Conservation (phyloP, 139 green algal genomes). For the Coccomyxa sp. region DNA sequence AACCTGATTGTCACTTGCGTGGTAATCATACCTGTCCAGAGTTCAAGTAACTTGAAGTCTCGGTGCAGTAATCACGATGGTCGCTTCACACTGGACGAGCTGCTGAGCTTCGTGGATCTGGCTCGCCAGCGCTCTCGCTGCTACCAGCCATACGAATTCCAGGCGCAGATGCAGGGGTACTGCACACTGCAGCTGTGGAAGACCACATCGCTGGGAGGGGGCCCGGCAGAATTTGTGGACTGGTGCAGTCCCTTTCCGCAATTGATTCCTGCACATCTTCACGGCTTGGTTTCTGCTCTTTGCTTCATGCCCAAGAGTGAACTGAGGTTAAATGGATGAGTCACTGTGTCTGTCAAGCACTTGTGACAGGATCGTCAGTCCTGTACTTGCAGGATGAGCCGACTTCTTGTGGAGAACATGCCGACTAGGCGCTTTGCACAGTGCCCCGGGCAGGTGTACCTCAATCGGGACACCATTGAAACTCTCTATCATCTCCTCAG, state of each 20-base stretch:
- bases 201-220: slow-evolving; percentile 10
- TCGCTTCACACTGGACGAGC: slow-evolving; percentile 28
- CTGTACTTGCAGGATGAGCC: no score
- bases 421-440: no score
- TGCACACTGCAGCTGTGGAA: slow-evolving; percentile 45
- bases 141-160: slow-evolving; percentile 34
- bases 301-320: no score
- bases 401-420: no score
- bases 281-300: neutral
- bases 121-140: slow-evolving; percentile 5
- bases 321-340: no score
- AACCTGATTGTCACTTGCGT: neutral
- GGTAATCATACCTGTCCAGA: no score
- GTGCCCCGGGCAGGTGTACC: no score
- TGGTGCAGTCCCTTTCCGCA: slow-evolving; percentile 21
- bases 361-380: no score
- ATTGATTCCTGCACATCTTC: neutral
- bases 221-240: slow-evolving; percentile 21
- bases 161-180: slow-evolving; percentile 32
- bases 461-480: no score
- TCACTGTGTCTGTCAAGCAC: no score
- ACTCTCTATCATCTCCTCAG: no score
- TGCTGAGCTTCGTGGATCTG: slow-evolving; percentile 25
- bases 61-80: slow-evolving; percentile 32
- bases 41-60: neutral